Base-by-base conservation (phyloP, 1,139 yeast species). In the Suhomyces wounanorum region DNA sequence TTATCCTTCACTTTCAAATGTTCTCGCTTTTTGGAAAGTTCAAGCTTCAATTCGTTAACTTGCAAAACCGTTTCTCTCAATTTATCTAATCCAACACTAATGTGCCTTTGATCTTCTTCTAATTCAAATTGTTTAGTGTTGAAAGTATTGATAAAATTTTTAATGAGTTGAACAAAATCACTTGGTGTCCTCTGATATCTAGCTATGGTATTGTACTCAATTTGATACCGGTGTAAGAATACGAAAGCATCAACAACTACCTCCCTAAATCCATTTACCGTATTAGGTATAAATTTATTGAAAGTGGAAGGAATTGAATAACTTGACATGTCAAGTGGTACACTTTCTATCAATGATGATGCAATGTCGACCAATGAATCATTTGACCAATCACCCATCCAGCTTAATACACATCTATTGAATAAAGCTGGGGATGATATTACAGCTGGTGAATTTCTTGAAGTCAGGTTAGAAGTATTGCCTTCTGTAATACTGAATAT, bases 361-460 rank as follows among this genome's bases (percentile, higher is more conserved):
- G 83, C 83, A 39, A 90, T 82, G 48, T 82, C 82, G 16, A 59
- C 58, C 48, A 86, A 66, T 0, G 91, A 72, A 0, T 59, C 55
- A 8, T 63, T 59, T 0, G 85, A 75, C 97, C 97, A 92, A 51
- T 84, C 83, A 3, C 96, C 96, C 86, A 90, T 85, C 92, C 96
- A 90, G 62, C 86, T 84, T 40, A 92, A 69, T 3, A 90, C 96
- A 72, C 98, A 94, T 61, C 99, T 76, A 62, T 94, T 94, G 68
- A 90, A 87, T 38, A 94, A 70, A 0, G 99, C 98, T 0, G 98
- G 96, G 0, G 98, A 92, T 0, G 92, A 77, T 6, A 87, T 77
- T 3, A 85, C 78, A 16, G 69, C 67, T 1, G 72, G 64, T 31
- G 59, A 67, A 1, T 70, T 61, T 33, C 8, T 26, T 6, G 13